Evolutionary conservation across 2,329 filamentous ascomycete species (phyloP).

Genomic region (Diaporthe sp.): DNA sequence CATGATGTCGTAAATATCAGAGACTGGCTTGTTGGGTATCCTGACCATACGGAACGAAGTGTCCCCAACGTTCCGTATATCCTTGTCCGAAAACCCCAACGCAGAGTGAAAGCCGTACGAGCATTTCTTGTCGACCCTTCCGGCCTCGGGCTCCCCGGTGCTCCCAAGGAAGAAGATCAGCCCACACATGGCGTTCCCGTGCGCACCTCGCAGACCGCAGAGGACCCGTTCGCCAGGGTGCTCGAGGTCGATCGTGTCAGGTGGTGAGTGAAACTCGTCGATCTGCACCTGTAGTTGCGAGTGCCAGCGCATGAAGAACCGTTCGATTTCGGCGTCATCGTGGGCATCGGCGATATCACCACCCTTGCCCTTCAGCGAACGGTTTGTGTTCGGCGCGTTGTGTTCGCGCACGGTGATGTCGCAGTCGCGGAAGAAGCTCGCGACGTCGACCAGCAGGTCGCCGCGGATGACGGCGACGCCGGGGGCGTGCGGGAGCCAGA

Average conservation of each 20-base stretch:
- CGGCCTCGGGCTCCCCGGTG: neutral
- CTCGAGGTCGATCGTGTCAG: neutral
- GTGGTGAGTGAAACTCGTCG: neutral
- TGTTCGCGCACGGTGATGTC: neutral
- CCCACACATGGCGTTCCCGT: neutral
- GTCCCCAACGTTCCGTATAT: neutral
- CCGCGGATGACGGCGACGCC: neutral
- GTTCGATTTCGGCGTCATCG: neutral
- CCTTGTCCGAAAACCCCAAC: accelerated
- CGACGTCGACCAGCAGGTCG: neutral
- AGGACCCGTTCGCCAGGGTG: neutral
- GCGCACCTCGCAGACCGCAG: neutral
- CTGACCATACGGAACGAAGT: neutral
- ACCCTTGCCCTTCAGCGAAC: neutral
- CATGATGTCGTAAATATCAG: neutral
- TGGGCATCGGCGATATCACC: neutral
- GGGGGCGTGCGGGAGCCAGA: neutral
- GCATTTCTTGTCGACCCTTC: neutral
- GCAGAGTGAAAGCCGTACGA: neutral
- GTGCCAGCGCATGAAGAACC: neutral
- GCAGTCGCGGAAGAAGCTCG: slow-evolving; percentile 10
- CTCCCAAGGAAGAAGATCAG: neutral
- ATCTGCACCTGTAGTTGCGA: neutral
- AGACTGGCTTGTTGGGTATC: neutral
- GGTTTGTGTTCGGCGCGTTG: neutral